Base-by-base conservation (phyloP, 768 basidiomycete species). In the Leucogyrophana mollusca region DNA sequence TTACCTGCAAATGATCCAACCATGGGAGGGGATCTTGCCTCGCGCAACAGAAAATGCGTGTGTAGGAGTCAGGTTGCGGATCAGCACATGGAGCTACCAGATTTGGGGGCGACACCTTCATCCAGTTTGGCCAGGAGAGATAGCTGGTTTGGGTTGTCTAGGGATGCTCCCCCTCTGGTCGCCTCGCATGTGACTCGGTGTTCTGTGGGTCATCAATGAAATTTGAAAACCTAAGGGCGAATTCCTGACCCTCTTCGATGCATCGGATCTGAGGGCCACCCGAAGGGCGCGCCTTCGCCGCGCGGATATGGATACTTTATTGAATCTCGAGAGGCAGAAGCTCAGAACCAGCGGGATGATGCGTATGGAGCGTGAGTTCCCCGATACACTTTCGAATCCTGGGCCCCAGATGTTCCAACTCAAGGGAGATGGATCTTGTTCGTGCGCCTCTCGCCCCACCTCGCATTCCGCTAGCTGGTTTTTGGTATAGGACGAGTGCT, bases 151-250 rank as follows among this genome's bases (percentile, higher is more conserved):
- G 25, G 10, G 27, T 51, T 16, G 42, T 43, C 8, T 20, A 84
- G 83, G 87, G 48, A 79, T 73, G 0, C 62, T 84, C 16, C 84
- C 89, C 6, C 65, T 90, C 6, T 93, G 89, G 89, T 73, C 70
- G 4, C 90, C 2, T 66, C 76, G 3, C 72, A 56, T 4, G 77
- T 91, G 0, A 61, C 73, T 10, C 65, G 90, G 2, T 90, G 90
- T 7, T 80, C 83, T 3, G 83, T 92, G 8, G 90, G 90, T 3
- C 92, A 86, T 59, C 66, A n/a, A n/a, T n/a, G n/a, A n/a, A n/a
- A n/a, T 90, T 20, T 72, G 70, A 27, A 86, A 83, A 54, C 78
- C 83, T 0, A 64, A 65, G n/a, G 90, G 89, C 3, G 64, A 68
- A 34, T 93, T 93, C 53, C 65, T 87, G 47, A 83, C 80, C 6